A percentile compares a stretch with the other conserved stretches of the same genome.
phyloP scores from a whole-genome alignment of 2,329 filamentous ascomycete genomes.

The Aspergillus pseudotamarii region DNA sequence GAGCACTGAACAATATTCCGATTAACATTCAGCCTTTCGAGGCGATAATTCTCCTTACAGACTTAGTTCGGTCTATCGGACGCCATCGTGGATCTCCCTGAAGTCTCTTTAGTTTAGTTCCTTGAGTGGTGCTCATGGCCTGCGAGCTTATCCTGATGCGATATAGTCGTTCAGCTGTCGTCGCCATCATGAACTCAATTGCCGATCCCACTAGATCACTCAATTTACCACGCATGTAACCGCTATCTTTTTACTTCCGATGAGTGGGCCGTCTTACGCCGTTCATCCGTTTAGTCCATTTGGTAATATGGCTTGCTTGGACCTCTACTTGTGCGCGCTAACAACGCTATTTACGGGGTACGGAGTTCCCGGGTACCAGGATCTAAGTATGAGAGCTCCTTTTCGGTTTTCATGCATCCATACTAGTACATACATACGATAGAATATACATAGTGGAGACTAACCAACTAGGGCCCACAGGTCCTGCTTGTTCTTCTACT shows the following conservation, averaged over 20 bases:
- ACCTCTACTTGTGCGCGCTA: background rate
- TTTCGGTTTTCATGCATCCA: conserved; percentile 10
- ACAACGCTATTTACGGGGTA: background rate
- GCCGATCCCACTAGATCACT: conserved; percentile 16
- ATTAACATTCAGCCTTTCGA: background rate
- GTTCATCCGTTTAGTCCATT: conserved; percentile 22
- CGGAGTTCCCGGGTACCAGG: background rate
- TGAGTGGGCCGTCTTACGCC: conserved; percentile 20
- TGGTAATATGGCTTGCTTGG: conserved; percentile 9
- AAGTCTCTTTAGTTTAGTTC: background rate
- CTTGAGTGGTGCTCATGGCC: conserved; percentile 7
- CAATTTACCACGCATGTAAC: conserved; percentile 18
- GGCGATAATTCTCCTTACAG: conserved; percentile 1
- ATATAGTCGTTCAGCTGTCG: background rate
- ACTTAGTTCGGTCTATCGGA: background rate
- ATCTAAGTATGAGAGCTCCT: conserved; percentile 4
- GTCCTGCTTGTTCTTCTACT: conserved; percentile 6
- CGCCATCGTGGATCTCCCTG: conserved; percentile 2
- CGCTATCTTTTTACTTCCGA: conserved; percentile 14
- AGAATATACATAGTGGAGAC: conserved; percentile 19
- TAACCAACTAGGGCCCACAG: background rate
- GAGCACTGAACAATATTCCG: background rate
- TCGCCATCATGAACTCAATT: conserved; percentile 1
- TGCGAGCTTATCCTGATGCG: background rate
- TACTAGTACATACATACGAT: conserved; percentile 6